A percentile compares a stretch with the other conserved stretches of the same genome.
These are phyloP conservation scores for Piper longum DNA, from an alignment of 164 flowering plant species.

Conservation along the genomic window DNA sequence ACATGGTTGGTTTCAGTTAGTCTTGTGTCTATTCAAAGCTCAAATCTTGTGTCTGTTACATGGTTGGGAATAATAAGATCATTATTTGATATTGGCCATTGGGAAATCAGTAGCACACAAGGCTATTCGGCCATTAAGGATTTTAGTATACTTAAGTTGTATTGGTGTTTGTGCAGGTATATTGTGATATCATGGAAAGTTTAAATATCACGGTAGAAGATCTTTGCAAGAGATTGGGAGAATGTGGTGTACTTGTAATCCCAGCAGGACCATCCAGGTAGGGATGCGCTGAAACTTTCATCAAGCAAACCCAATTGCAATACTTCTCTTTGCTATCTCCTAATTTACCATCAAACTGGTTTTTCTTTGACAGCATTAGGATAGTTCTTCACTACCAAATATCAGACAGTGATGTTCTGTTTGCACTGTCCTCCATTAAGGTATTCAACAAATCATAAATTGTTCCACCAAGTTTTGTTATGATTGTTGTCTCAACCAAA, in stretches of 20 bases:
- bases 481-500: neutral
- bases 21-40: no score
- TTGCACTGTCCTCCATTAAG: constrained; percentile 63
- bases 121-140: no score
- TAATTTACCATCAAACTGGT: neutral
- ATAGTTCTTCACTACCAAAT: constrained; percentile 76
- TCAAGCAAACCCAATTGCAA: neutral
- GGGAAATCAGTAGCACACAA: no score
- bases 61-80: no score
- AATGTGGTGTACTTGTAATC: constrained; percentile 52
- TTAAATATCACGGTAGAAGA: constrained; percentile 24
- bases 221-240: constrained; percentile 36
- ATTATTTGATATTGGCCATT: no score
- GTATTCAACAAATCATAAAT: constrained; percentile 16
- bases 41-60: no score
- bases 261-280: constrained; percentile 41
- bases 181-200: constrained; percentile 30
- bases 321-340: neutral
- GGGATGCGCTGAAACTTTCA: neutral
- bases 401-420: constrained; percentile 54
- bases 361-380: constrained; percentile 36
- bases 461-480: neutral
- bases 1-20: constrained; percentile 44
- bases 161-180: neutral
- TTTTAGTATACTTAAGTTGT: no score